Base-by-base conservation (phyloP, 2,329 filamentous ascomycete species). In the Capronia americana region DNA sequence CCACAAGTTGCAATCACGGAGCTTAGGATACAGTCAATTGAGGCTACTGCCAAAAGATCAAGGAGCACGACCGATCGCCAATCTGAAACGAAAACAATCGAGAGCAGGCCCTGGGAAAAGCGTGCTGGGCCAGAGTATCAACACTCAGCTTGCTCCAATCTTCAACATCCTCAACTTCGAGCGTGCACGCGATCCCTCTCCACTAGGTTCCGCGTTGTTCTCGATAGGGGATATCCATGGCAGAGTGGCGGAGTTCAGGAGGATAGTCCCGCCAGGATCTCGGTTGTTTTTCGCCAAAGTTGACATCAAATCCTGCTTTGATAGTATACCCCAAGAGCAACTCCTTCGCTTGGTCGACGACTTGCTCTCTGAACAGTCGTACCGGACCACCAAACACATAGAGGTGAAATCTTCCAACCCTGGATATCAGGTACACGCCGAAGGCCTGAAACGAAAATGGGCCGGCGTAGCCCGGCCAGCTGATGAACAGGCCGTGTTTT, bases 241-340 rank as follows among this genome's bases (percentile, higher is more conserved):
- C 12, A 88, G 88, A 23, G 79, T 99, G 24, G 90, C 89, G 67
- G 73, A 70, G 0, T 98, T 96, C 80, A 90, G 90, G 69, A 73
- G 78, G 1, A 77, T 70, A 0, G 75, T 90, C 11, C 73, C 76
- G 26, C 77, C 78, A 0, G 65, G 77, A 1, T 69, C 70, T 0
- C 73, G 75, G 8, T 79, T 97, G 1, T 98, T 91, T 78, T 96
- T 98, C 78, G 93, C 89, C 67, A 99, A 99, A 76, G 83, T 96
- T 12, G 95, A 99, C 74, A 93, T 99, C 23, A 87, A 92, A 75
- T 88, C 92, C 1, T 96, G 94, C 72, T 99, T 97, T 76, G 95
- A 99, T 77, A 97, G 91, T 0, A 97, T 99, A 53, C 95, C 95
- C 0, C 95, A 98, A 76, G 79, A 85, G 28, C 86, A 87, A 0